Evolutionary conservation across 345 rosid genomes (phyloP), one percentile per base, ranked within the genome.

Genomic region (Eucalyptus erythrocorys): DNA sequence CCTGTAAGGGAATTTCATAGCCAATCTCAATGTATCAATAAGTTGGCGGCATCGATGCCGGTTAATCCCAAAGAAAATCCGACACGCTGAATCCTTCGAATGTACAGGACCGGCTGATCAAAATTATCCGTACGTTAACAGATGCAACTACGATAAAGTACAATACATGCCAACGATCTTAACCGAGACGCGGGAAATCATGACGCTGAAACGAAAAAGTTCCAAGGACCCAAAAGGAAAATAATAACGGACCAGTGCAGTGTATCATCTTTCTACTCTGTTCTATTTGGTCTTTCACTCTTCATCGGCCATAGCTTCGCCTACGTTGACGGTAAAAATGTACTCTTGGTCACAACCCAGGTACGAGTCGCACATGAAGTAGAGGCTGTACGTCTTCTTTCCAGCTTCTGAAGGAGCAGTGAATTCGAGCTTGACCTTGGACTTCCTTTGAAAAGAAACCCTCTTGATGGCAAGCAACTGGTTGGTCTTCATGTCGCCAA

Each of bases 281-380:
- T 64, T 76, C 47, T 76, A 21, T 43, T 40, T 12, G 47, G 82
- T 11, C 57, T 24, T 1, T 34, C 87, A 42, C 55, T 87, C 93
- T 53, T 90, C 92, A 89, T 89, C 93, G 55, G 87, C 93, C 43
- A 91, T 88, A 3, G 93, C 88, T 37, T 92, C 98, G 86, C 90
- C 92, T 48, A 95, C 94, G 87, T 95, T 93, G 34, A 97, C 92
- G 15, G 87, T 64, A 92, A 97, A 96, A 85, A 87, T 88, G 68
- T 96, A 96, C 90, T 98, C 99, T 92, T 95, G 99, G 89, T 95
- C 98, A 82, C 99, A 98, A 6, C 99, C 99, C 89, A 97, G 88
- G 90, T 95, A 98, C 12, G 99, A 96, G 90, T 97, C 98, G 40
- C 98, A 94, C 98, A 96, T 98, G 87, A 98, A 96, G 90, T 96